These are phyloP conservation scores for Syzygium grande DNA, from an alignment of 345 rosid genomes.

Conservation along the genomic window DNA sequence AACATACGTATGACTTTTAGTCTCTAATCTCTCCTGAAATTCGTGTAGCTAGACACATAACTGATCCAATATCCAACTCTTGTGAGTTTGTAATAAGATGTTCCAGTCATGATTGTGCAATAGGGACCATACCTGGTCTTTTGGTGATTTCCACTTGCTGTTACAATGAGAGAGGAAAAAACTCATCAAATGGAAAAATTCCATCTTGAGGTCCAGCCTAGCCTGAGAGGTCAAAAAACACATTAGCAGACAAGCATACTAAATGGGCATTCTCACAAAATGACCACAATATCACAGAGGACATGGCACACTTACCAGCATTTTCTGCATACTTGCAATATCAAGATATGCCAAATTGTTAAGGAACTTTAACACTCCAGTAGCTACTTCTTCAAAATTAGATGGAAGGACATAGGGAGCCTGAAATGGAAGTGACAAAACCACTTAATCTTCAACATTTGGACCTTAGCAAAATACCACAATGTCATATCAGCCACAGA, in stretches of 20 bases:
- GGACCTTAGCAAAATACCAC: background rate
- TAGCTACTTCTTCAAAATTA: slow-evolving; percentile 71
- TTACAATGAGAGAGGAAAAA: slow-evolving; percentile 74
- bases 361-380: slow-evolving; percentile 66
- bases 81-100: background rate
- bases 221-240: slow-evolving; percentile 30
- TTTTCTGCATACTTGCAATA: slow-evolving; percentile 45
- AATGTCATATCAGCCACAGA: background rate
- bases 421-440: slow-evolving; percentile 17
- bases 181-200: slow-evolving; percentile 69
- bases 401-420: slow-evolving; percentile 55
- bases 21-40: background rate
- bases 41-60: background rate
- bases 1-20: background rate
- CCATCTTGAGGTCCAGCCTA: slow-evolving; percentile 70
- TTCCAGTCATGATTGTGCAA: background rate
- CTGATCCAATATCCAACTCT: background rate
- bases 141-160: slow-evolving; percentile 57
- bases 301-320: slow-evolving; percentile 41
- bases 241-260: background rate
- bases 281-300: background rate
- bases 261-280: background rate
- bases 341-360: slow-evolving; percentile 68
- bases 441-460: background rate
- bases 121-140: slow-evolving; percentile 42